Evolutionary conservation across 2,329 filamentous ascomycete genomes (phyloP), one percentile per base, ranked within the genome.

Genomic region (Onygenales sp.): DNA sequence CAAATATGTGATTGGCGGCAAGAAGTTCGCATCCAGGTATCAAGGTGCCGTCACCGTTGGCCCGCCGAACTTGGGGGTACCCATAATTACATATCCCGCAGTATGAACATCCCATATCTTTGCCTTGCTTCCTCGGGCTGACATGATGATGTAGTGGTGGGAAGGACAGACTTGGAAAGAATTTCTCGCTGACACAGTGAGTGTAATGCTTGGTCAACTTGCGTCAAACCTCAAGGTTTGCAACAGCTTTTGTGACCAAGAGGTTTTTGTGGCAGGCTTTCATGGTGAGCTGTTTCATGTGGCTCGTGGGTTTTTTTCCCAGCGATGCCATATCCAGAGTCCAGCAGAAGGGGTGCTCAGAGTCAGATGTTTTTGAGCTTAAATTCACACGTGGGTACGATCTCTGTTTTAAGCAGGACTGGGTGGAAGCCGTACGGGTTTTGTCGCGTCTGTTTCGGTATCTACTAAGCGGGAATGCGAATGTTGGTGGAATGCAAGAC

Each of bases 391-490:
- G 51, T 11, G 49, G 55, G 62, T 57, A 57, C 42, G 39, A 58
- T 48, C 42, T 56, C 5, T 51, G 31, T 33, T 33, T 46, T 39
- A 57, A 54, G 55, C n/a, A 54, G 9, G 55, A 57, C 36, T 59
- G 53, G 48, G 31, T 58, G 3, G 56, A 56, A 43, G 58, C 51
- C 13, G 54, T 43, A 14, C 47, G 57, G 36, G 56, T 32, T 13
- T 52, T 58, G 44, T 9, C 55, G 13, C 50, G 57, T 32, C 43
- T 59, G 31, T 54, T 59, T 44, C 41, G 55, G 5, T 57, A 57
- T 41, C 43, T 57, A 7, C 31, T 54, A 5, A 57, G 57, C 42
- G 55, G 55, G 5, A 46, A 53, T 31, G 54, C 57, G 33, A 58
- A 55, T n/a, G 48, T 57, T 48, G 39, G 50, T 33, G 52, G 52